Base-by-base conservation (phyloP, 768 basidiomycete species). In the Lentinula sp. region DNA sequence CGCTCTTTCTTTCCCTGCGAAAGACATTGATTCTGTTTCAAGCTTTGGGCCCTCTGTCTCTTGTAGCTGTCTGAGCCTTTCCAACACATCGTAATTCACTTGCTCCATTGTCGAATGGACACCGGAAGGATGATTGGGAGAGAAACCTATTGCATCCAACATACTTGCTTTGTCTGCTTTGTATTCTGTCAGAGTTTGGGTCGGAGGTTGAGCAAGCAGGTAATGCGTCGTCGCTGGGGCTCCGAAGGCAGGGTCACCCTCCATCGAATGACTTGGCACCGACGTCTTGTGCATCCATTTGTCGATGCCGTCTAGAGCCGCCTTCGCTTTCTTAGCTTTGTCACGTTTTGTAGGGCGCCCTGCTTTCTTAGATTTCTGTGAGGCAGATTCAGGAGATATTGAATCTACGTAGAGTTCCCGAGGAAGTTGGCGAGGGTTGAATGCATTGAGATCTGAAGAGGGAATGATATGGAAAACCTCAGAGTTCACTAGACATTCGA, bases 311-410 rank as follows among this genome's bases (percentile, higher is more conserved):
- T 73, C 74, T 1, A 87, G 66, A 0, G 82, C 78, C 7, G 76
- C 73, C 65, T 80, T 79, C 5, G 81, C 81, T 69, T 80, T 85
- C 65, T 79, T 80, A 3, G 72, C 72, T 69, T 80, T 85, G 50
- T 88, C 88, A 3, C 82, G 79, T 65, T 76, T 85, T 4, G 85
- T 78, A 1, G 86, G 87, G 0, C 88, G 80, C 6, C 88, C 88
- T 36, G 36, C n/a, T 33, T 52, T 52, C 68, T 79, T 85, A 68
- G 83, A 82, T 70, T 79, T 85, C 37, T 74, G 69, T 28, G 58
- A 66, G 15, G 61, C 61, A 2, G 63, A 54, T 6, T 73, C 73
- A 2, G 60, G 51, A 10, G 68, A 59, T 23, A 70, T 63, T 2
- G 64, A 63, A 39, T 68, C 62, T n/a, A 79, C 70, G 59, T 83